These are phyloP conservation scores for Lecanosticta acicola DNA, from an alignment of 2,329 filamentous ascomycete genomes.

Conservation along the genomic window DNA sequence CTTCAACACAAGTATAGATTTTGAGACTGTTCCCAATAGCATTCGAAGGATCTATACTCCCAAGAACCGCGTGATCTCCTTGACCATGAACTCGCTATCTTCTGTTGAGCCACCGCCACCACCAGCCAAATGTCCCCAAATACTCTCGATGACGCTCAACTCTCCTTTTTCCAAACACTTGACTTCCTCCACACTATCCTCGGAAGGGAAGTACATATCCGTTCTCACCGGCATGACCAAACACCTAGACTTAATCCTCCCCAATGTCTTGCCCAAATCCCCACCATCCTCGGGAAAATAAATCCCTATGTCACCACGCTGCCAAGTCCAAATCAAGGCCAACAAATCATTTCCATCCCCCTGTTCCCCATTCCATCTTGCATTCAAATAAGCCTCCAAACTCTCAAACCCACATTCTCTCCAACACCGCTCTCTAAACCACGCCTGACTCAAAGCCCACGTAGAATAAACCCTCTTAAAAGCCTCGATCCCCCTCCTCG, in stretches of 20 bases:
- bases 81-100: conserved; percentile 28
- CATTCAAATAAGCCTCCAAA: conserved; percentile 30
- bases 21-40: neutral
- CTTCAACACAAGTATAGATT: neutral
- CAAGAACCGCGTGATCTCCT: conserved; percentile 14
- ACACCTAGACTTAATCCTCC: conserved; percentile 33
- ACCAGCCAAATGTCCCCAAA: conserved; percentile 41
- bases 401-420: conserved; percentile 30
- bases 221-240: conserved; percentile 38
- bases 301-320: conserved; percentile 36
- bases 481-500: conserved; percentile 32
- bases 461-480: conserved; percentile 38
- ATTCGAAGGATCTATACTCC: neutral
- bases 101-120: conserved; percentile 35
- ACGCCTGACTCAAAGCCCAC: conserved; percentile 38
- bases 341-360: conserved; percentile 36
- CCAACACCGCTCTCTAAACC: conserved; percentile 39
- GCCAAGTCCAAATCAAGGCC: conserved; percentile 38
- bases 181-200: conserved; percentile 36
- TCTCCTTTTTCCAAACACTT: conserved; percentile 30
- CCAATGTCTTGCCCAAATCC: conserved; percentile 33
- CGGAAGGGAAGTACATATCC: conserved; percentile 39
- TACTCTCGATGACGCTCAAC: conserved; percentile 33
- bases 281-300: conserved; percentile 30
- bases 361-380: conserved; percentile 25